These are phyloP conservation scores for Leptosphaerulina australis DNA, from an alignment of 2,329 filamentous ascomycete species.

Conservation along the genomic window DNA sequence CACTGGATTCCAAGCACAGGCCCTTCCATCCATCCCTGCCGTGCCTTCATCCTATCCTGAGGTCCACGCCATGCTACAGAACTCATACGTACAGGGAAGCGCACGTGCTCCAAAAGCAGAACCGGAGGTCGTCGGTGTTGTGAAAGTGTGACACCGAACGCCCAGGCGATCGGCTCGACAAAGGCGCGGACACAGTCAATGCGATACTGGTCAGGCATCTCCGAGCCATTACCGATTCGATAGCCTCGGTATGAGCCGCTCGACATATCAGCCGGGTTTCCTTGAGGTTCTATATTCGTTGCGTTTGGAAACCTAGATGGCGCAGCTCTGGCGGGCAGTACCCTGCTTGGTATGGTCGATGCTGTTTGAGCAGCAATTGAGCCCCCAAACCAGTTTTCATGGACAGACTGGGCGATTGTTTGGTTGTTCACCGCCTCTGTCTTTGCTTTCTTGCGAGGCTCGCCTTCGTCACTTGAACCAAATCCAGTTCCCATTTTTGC, in stretches of 20 bases:
- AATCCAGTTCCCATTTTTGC: slow-evolving; percentile 17
- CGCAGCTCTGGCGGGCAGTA: slow-evolving; percentile 35
- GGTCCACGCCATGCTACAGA: slow-evolving; percentile 61
- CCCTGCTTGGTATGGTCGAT: slow-evolving; percentile 29
- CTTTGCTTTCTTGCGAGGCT: slow-evolving; percentile 50
- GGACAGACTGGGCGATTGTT: slow-evolving; percentile 16
- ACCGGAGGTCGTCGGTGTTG: slow-evolving; percentile 55
- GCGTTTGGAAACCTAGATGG: slow-evolving; percentile 39
- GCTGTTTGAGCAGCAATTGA: slow-evolving; percentile 14
- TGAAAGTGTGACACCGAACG: slow-evolving; percentile 61
- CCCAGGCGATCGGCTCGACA: slow-evolving; percentile 63
- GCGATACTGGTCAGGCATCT: slow-evolving; percentile 65
- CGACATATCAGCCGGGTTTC: slow-evolving; percentile 35
- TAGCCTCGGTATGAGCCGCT: slow-evolving; percentile 61
- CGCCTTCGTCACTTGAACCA: slow-evolving; percentile 25
- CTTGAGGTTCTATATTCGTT: slow-evolving; percentile 26
- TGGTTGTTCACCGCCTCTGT: slow-evolving; percentile 31
- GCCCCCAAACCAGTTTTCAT: slow-evolving; percentile 18
- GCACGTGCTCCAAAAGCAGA: slow-evolving; percentile 57
- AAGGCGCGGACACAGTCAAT: slow-evolving; percentile 62
- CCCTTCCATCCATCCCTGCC: slow-evolving; percentile 63
- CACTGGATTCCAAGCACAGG: slow-evolving; percentile 63
- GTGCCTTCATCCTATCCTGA: slow-evolving; percentile 58
- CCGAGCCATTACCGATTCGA: slow-evolving; percentile 61
- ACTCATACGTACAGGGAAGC: slow-evolving; percentile 63